These are phyloP conservation scores for Tulasnella sp. DNA, from an alignment of 768 basidiomycete genomes.

Conservation along the genomic window DNA sequence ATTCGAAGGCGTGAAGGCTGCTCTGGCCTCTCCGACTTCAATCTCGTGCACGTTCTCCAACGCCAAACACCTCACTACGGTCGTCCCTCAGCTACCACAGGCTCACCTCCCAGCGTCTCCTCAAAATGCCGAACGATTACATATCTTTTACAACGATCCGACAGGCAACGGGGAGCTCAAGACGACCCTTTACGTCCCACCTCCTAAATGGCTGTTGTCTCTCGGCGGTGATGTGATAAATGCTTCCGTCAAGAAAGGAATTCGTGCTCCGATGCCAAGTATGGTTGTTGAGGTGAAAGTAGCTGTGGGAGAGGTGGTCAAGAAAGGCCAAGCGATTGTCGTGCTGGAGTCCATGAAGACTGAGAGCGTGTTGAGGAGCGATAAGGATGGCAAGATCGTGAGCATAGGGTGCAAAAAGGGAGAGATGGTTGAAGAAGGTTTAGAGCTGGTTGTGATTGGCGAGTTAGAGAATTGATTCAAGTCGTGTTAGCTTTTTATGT, in stretches of 20 bases:
- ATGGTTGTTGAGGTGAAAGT: constrained; percentile 82
- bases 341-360: constrained; percentile 97
- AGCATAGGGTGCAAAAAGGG: constrained; percentile 67
- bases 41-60: constrained; percentile 43
- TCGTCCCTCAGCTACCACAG: constrained; percentile 49
- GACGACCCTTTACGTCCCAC: constrained; percentile 50
- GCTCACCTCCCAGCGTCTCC: constrained; percentile 42
- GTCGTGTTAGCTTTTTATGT: no score
- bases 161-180: no score
- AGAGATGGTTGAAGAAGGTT: constrained; percentile 84
- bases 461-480: neutral
- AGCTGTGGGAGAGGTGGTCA: constrained; percentile 59
- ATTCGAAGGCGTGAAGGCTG: constrained; percentile 20
- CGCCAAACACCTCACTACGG: constrained; percentile 42
- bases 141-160: constrained; percentile 47
- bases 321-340: constrained; percentile 67
- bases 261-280: constrained; percentile 87
- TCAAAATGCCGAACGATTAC: constrained; percentile 57
- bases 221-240: constrained; percentile 44
- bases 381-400: constrained; percentile 53
- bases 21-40: constrained; percentile 34
- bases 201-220: constrained; percentile 57
- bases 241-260: constrained; percentile 37
- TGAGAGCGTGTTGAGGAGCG: constrained; percentile 72
- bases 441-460: constrained; percentile 41